Evolutionary conservation across 306 rosid species (phyloP).

Genomic region (Cicer arietinum): DNA sequence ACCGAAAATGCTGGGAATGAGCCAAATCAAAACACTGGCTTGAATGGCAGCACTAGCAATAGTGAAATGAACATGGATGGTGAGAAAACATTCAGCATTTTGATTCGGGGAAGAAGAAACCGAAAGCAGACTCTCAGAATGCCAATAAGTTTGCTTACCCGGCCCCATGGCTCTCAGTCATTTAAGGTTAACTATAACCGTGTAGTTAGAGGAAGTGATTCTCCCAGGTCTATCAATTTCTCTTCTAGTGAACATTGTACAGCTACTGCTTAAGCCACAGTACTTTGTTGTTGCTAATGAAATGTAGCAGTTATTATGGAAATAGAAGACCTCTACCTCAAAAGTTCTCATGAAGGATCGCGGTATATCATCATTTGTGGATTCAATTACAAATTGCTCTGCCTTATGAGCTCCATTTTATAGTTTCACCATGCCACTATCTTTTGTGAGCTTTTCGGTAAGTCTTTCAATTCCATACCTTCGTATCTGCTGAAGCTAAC

Average conservation of each 20-base stretch:
- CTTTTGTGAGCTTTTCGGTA: conserved; percentile 53
- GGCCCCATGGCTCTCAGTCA: conserved; percentile 93
- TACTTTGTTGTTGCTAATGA: conserved; percentile 41
- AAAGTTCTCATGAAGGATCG: conserved; percentile 39
- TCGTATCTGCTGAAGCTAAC: conserved; percentile 32
- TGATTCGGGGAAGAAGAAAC: conserved; percentile 91
- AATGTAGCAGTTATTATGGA: conserved; percentile 43
- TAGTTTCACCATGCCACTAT: conserved; percentile 34
- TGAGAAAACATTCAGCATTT: conserved; percentile 92
- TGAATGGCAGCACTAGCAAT: conserved; percentile 45
- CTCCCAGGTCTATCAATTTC: conserved; percentile 64
- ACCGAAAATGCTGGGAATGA: conserved; percentile 53
- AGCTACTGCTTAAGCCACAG: conserved; percentile 68
- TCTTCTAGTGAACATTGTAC: conserved; percentile 71
- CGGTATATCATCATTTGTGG: conserved; percentile 41
- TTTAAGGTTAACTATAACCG: conserved; percentile 85
- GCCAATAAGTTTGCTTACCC: conserved; percentile 92
- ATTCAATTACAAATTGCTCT: conserved; percentile 45
- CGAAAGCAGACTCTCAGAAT: conserved; percentile 90
- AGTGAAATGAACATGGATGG: conserved; percentile 62
- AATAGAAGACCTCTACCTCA: conserved; percentile 36
- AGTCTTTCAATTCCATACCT: conserved; percentile 42
- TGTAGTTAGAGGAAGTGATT: conserved; percentile 83
- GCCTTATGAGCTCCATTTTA: conserved; percentile 38
- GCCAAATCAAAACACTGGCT: conserved; percentile 43